Evolutionary conservation across 2,329 filamentous ascomycete species (phyloP).

Genomic region (Aspergillus hiratsukae): DNA sequence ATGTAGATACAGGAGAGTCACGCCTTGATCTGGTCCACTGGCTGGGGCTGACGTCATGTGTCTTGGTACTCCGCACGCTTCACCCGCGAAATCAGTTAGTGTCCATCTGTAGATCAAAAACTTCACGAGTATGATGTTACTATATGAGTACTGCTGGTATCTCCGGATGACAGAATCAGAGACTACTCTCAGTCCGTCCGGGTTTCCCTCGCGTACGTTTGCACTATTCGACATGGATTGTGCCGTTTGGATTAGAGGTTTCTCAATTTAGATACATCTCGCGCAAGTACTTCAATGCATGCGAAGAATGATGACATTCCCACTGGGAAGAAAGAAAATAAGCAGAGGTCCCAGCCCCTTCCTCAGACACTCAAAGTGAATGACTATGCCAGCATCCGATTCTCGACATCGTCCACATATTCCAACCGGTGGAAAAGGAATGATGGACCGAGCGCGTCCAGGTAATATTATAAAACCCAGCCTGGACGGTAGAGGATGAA

Average conservation of each 20-base stretch:
- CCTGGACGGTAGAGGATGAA: conserved; percentile 53
- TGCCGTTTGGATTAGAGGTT: conserved; percentile 16
- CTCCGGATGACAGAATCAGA: not conserved
- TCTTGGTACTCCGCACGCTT: not conserved
- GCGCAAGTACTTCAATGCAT: conserved; percentile 8
- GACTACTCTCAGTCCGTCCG: not conserved
- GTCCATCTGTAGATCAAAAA: too few relatives aligned
- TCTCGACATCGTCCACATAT: conserved; percentile 32
- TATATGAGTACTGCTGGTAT: not conserved
- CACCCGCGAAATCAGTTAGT: too few relatives aligned
- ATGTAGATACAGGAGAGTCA: too few relatives aligned
- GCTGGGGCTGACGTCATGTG: not conserved
- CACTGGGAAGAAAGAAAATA: conserved; percentile 16
- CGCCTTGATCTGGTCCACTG: not conserved
- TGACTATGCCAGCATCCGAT: conserved; percentile 46
- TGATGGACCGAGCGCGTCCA: conserved; percentile 29
- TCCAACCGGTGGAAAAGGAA: conserved; percentile 25
- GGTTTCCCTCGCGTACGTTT: not conserved
- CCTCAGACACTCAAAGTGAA: conserved; percentile 28
- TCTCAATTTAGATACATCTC: conserved; percentile 19
- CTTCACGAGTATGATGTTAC: not conserved
- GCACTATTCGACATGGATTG: not conserved
- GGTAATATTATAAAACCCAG: conserved; percentile 36
- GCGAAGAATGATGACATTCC: conserved; percentile 3
- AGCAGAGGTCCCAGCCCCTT: conserved; percentile 33